phyloP scores from a whole-genome alignment of 768 basidiomycete species.

The Russula lepida region DNA sequence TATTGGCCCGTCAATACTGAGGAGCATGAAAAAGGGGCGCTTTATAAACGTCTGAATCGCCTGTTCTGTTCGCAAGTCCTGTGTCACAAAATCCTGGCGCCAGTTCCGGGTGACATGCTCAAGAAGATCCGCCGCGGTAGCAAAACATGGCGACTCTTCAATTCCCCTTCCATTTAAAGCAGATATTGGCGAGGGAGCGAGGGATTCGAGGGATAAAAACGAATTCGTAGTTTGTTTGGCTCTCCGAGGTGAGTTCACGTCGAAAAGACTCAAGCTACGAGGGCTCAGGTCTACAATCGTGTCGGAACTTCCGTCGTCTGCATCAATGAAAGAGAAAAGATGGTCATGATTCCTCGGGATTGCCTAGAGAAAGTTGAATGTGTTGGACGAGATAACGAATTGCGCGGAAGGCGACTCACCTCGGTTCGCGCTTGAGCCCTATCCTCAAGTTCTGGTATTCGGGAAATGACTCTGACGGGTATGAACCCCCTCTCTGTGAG shows the following conservation, averaged over 20 bases:
- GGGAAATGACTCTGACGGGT: slow-evolving; percentile 5
- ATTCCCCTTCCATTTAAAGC: slow-evolving; percentile 2
- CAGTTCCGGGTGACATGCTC: slow-evolving; percentile 75
- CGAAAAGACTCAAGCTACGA: background rate
- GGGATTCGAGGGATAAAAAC: slow-evolving; percentile 12
- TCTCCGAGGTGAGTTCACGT: background rate
- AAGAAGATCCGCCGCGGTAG: slow-evolving; percentile 47
- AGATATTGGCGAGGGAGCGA: slow-evolving; percentile 10
- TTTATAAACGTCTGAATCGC: slow-evolving; percentile 65
- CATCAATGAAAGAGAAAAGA: slow-evolving; percentile 8
- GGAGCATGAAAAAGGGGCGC: slow-evolving; percentile 84
- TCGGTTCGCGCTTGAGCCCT: background rate
- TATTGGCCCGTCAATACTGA: slow-evolving; percentile 78
- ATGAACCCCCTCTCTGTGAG: slow-evolving; percentile 20
- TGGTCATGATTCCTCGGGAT: background rate
- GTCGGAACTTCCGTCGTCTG: background rate
- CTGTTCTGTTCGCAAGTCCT: slow-evolving; percentile 49
- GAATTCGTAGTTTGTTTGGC: slow-evolving; percentile 9
- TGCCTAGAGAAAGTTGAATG: background rate
- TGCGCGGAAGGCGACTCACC: background rate
- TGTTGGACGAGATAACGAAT: background rate
- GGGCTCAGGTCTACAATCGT: background rate
- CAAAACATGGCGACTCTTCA: slow-evolving; percentile 32
- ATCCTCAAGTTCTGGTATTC: background rate
- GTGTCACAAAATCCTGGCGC: slow-evolving; percentile 72